Conservation (phyloP, 73 alveolate genomes). For the Uronychia setigera region DNA sequence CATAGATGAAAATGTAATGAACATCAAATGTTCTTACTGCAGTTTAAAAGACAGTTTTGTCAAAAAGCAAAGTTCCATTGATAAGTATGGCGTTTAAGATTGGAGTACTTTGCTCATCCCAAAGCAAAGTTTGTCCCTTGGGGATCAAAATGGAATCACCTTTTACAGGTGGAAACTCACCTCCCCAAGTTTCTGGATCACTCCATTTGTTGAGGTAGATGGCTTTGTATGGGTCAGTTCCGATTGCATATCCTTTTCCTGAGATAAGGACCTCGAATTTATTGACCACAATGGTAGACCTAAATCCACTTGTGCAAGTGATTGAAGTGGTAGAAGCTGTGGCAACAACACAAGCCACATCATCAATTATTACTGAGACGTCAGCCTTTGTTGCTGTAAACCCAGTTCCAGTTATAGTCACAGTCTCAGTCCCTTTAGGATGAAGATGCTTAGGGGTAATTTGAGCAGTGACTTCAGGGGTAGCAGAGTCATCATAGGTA, state of each 20-base stretch:
- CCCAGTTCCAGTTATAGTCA: constrained; percentile 54
- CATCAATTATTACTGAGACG: constrained; percentile 64
- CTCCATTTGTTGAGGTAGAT: constrained; percentile 71
- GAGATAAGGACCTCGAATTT: constrained; percentile 21
- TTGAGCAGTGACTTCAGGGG: constrained; percentile 41
- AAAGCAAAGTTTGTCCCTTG: constrained; percentile 61
- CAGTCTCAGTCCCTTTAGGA: constrained; percentile 51
- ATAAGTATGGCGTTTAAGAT: constrained; percentile 29
- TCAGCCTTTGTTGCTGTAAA: constrained; percentile 48
- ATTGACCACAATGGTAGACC: constrained; percentile 23
- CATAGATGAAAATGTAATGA: constrained; percentile 58
- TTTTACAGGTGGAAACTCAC: constrained; percentile 71
- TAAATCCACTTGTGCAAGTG: constrained; percentile 62
- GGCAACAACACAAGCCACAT: constrained; percentile 48
- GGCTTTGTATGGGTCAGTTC: constrained; percentile 48
- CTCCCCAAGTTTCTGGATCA: constrained; percentile 78
- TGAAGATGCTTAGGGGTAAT: constrained; percentile 54
- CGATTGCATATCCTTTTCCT: constrained; percentile 44
- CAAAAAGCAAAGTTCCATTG: constrained; percentile 54
- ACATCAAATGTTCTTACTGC: constrained; percentile 76
- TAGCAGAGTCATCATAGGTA: constrained; percentile 40
- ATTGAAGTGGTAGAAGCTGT: constrained; percentile 34
- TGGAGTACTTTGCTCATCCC: constrained; percentile 60
- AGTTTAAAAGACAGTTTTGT: too few relatives aligned
- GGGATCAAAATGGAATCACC: constrained; percentile 73